Conservation (phyloP, 805 yeast species). For the Kazachstania psychrophila region DNA sequence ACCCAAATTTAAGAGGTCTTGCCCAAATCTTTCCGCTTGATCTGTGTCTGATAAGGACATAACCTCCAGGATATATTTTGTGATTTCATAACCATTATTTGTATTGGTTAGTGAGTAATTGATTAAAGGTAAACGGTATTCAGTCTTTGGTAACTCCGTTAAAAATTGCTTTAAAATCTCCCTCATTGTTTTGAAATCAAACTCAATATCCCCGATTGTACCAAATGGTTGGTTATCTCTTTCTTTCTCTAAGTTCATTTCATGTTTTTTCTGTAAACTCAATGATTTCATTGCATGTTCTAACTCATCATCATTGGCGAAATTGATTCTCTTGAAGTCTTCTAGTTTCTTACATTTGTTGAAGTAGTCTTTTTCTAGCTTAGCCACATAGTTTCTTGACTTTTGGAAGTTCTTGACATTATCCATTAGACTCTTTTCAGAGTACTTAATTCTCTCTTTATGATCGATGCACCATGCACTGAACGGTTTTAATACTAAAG, state of each 20-base stretch:
- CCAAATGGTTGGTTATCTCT: constrained; percentile 25
- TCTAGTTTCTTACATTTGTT: constrained; percentile 69
- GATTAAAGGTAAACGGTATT: constrained; percentile 56
- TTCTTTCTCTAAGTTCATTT: constrained; percentile 19
- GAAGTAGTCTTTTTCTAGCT: constrained; percentile 58
- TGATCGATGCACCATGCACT: constrained; percentile 69
- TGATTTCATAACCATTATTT: constrained; percentile 28
- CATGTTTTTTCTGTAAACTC: constrained; percentile 18
- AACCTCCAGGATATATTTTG: constrained; percentile 23
- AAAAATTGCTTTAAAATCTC: constrained; percentile 37
- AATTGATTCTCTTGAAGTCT: constrained; percentile 35
- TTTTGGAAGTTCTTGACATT: constrained; percentile 46
- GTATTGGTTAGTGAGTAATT: constrained; percentile 25
- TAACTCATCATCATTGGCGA: constrained; percentile 18
- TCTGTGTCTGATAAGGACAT: constrained; percentile 35
- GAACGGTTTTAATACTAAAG: constrained; percentile 60
- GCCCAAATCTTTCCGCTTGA: constrained; percentile 65
- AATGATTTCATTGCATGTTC: constrained; percentile 17
- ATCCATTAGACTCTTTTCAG: constrained; percentile 43
- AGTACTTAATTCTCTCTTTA: constrained; percentile 51
- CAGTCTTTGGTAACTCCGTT: constrained; percentile 40
- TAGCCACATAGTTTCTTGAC: constrained; percentile 37
- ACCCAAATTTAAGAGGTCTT: constrained; percentile 53
- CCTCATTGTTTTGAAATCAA: constrained; percentile 30
- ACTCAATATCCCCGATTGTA: constrained; percentile 23